Conservation (phyloP, 1,284 basidiomycete genomes). For the Pseudozyma pruni region DNA sequence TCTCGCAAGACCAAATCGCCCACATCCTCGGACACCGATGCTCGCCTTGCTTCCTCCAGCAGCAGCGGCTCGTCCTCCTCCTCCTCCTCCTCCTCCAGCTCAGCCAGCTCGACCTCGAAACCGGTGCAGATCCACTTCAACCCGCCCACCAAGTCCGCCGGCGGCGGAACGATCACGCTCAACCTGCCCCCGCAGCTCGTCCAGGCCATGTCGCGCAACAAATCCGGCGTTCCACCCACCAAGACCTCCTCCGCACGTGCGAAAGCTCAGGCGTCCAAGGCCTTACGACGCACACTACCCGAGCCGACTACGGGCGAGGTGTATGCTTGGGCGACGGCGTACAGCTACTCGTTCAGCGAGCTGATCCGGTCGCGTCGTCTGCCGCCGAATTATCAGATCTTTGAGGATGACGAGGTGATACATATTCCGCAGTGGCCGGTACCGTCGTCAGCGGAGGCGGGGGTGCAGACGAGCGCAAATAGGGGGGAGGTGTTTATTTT, state of each 20-base stretch:
- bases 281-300: constrained; percentile 35
- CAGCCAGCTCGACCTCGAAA: constrained; percentile 20
- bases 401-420: constrained; percentile 65
- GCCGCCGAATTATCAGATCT: constrained; percentile 51
- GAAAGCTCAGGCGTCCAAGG: constrained; percentile 45
- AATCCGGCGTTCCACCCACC: constrained; percentile 14
- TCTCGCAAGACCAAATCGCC: background rate
- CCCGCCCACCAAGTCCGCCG: constrained; percentile 32
- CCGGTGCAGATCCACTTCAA: constrained; percentile 43
- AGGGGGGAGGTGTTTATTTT: constrained; percentile 64
- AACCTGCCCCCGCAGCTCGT: constrained; percentile 42
- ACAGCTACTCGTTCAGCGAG: constrained; percentile 58
- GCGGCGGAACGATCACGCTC: constrained; percentile 44
- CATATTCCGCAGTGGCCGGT: constrained; percentile 62
- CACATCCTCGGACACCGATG: background rate
- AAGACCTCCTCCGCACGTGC: constrained; percentile 46
- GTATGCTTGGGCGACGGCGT: constrained; percentile 61
- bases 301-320: constrained; percentile 52
- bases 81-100: background rate
- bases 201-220: constrained; percentile 43
- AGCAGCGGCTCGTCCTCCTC: constrained; percentile 2
- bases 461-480: background rate
- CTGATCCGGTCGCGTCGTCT: constrained; percentile 51
- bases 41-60: background rate
- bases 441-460: background rate